Evolutionary conservation across 139 green algal species (phyloP).

Genomic region (Mesotaenium endlicherianum): DNA sequence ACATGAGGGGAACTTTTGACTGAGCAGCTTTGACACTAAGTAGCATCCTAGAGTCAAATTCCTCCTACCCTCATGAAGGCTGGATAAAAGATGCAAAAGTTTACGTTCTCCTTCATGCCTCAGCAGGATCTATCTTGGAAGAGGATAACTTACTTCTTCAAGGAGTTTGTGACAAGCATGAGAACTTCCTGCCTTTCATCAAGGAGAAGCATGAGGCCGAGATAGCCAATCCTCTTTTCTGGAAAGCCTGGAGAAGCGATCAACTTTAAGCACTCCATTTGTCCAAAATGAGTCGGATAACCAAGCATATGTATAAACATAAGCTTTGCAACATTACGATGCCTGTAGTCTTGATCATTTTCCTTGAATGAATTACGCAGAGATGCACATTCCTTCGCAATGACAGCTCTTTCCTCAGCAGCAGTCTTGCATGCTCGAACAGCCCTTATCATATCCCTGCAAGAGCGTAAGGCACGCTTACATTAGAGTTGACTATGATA

Average conservation of each 20-base stretch:
- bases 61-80: too few relatives aligned
- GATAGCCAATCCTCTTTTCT: slow-evolving; percentile 86
- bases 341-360: slow-evolving; percentile 47
- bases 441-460: slow-evolving; percentile 80
- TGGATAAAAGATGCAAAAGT: too few relatives aligned
- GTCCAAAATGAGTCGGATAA: slow-evolving; percentile 98
- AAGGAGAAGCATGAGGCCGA: slow-evolving; percentile 95
- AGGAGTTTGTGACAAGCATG: slow-evolving; percentile 99
- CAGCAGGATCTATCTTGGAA: background rate
- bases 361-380: slow-evolving; percentile 74
- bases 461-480: slow-evolving; percentile 14
- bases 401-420: slow-evolving; percentile 91
- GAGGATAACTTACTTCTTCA: slow-evolving; percentile 80
- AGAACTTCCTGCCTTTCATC: slow-evolving; percentile 98
- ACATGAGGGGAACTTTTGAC: too few relatives aligned
- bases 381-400: slow-evolving; percentile 91
- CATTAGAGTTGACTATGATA: too few relatives aligned
- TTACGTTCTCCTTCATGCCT: too few relatives aligned
- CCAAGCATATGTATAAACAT: slow-evolving; percentile 99
- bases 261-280: slow-evolving; percentile 99
- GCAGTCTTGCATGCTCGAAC: slow-evolving; percentile 90
- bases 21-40: too few relatives aligned
- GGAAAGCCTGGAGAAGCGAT: slow-evolving; percentile 42
- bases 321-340: slow-evolving; percentile 97
- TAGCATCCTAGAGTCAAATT: too few relatives aligned